A percentile compares a stretch with the other conserved stretches of the same genome.
These are phyloP conservation scores for Penicillium waksmanii DNA, from an alignment of 495 filamentous ascomycete genomes.

Conservation along the genomic window DNA sequence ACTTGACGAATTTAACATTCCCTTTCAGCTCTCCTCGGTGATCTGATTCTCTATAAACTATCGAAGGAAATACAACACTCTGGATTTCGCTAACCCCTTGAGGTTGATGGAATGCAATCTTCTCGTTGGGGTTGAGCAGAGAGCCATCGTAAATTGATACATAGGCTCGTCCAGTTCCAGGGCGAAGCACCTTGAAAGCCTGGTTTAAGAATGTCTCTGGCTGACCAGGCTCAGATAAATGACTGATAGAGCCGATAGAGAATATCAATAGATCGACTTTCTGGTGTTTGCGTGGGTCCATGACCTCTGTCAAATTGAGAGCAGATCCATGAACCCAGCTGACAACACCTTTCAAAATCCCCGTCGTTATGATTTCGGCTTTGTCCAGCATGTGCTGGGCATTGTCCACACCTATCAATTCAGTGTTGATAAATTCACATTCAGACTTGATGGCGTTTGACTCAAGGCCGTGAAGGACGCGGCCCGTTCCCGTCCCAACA, in stretches of 20 bases:
- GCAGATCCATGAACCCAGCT: slow-evolving; percentile 10
- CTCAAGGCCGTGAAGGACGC: slow-evolving; percentile 9
- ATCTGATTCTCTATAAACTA: slow-evolving; percentile 10
- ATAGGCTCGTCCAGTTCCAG: slow-evolving; percentile 8
- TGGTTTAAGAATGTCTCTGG: slow-evolving; percentile 5
- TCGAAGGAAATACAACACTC: slow-evolving; percentile 3
- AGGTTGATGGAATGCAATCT: slow-evolving; percentile 13
- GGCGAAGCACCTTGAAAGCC: slow-evolving; percentile 1
- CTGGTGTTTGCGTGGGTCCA: not conserved
- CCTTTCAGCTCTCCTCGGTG: slow-evolving; percentile 10
- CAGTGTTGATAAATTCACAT: slow-evolving; percentile 1
- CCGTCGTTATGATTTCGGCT: not conserved
- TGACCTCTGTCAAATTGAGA: not conserved
- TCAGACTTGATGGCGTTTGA: not conserved
- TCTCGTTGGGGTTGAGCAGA: slow-evolving; percentile 5
- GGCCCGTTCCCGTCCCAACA: slow-evolving; percentile 11
- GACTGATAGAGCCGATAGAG: slow-evolving; percentile 11
- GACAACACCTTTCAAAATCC: slow-evolving; percentile 2
- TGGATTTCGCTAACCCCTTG: slow-evolving; percentile 3
- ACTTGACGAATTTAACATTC: slow-evolving; percentile 9
- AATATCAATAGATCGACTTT: slow-evolving; percentile 11
- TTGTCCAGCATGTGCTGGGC: slow-evolving; percentile 11
- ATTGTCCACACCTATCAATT: slow-evolving; percentile 6
- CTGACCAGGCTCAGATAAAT: slow-evolving; percentile 7
- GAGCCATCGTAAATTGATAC: slow-evolving; percentile 16